A percentile compares a stretch with the other conserved stretches of the same genome.
These are phyloP conservation scores for Boechera retrofracta DNA, from an alignment of 345 rosid genomes.

Conservation along the genomic window DNA sequence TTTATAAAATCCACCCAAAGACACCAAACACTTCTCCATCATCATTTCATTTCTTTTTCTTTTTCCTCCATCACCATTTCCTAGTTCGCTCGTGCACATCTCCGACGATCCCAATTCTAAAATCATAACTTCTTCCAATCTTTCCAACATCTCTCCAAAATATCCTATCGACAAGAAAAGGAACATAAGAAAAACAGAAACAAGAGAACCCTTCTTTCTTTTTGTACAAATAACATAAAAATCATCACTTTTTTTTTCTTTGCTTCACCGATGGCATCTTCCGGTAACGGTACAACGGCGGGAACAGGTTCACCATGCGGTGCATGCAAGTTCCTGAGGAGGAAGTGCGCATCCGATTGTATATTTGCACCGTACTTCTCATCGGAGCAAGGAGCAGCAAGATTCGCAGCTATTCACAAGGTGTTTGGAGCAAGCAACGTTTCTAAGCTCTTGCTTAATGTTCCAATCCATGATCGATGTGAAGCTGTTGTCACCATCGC, in stretches of 20 bases:
- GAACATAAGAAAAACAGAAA: background rate
- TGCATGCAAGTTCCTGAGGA: conserved; percentile 67
- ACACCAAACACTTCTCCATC: conserved; percentile 42
- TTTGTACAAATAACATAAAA: conserved; percentile 2
- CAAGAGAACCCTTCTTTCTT: conserved; percentile 6
- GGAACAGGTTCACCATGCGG: conserved; percentile 66
- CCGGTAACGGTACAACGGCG: conserved; percentile 45
- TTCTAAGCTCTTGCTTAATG: conserved; percentile 59
- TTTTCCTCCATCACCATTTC: conserved; percentile 42
- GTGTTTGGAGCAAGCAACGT: conserved; percentile 80
- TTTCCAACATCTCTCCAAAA: conserved; percentile 2
- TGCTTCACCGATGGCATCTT: conserved; percentile 42
- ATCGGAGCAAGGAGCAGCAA: conserved; percentile 65
- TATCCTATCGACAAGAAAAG: background rate
- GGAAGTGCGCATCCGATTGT: conserved; percentile 64
- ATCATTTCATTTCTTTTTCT: conserved; percentile 38
- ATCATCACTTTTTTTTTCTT: conserved; percentile 3
- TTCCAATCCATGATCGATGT: conserved; percentile 61
- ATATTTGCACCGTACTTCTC: conserved; percentile 62
- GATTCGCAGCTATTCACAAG: conserved; percentile 68
- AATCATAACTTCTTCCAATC: conserved; percentile 31
- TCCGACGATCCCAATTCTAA: conserved; percentile 37
- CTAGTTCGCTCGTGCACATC: conserved; percentile 54
- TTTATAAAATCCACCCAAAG: conserved; percentile 52
- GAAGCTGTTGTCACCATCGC: conserved; percentile 69